Base-by-base conservation (phyloP, 352 stramenopile species). In the Blastocystis sp. region DNA sequence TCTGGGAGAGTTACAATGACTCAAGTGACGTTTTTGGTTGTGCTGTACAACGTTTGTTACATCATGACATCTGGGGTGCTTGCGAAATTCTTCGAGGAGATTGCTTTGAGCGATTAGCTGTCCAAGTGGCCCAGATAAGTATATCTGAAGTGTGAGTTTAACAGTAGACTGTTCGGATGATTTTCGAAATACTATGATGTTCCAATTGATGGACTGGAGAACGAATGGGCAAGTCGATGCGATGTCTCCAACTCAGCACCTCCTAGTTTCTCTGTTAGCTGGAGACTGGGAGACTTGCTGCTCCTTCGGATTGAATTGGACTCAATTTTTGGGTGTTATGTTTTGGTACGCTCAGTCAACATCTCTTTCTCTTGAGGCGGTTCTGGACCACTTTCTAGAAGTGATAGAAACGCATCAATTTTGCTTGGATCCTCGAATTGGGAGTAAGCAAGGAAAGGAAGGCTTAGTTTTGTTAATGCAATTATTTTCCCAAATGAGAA, bases 91-190 rank as follows among this genome's bases (percentile, higher is more conserved):
- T 85, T 1, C 45, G 50, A 45, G n/a, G 50, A 4, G 73, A 26
- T n/a, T 30, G 53, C 45, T 85, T 66, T 18, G 73, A 85, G 9
- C 47, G 73, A 43, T 55, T 85, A 7, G 54, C 73, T 2, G 73
- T 85, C 8, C 73, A 68, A 43, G 73, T 68, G 20, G 73, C 73
- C 2, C 73, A 85, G 55, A 85, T 85, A 26, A 85, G 65, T 76
- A 30, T 1, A n/a, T 11, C 6, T 26, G 5, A n/a, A n/a, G 39
- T 6, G 20, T 34, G 4, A 20, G 34, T 13, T 53, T 43, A 16
- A 56, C 7, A 20, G 37, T 76, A 76, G 65, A 85, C 53, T 85
- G 73, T 45, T 68, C 26, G 30, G 13, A 65, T 30, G 73, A 85
- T 20, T 85, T 69, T 68, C 73, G 56, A 6, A 9, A 2, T 13